Conservation (phyloP, 345 rosid genomes). For the Lagerstroemia speciosa region DNA sequence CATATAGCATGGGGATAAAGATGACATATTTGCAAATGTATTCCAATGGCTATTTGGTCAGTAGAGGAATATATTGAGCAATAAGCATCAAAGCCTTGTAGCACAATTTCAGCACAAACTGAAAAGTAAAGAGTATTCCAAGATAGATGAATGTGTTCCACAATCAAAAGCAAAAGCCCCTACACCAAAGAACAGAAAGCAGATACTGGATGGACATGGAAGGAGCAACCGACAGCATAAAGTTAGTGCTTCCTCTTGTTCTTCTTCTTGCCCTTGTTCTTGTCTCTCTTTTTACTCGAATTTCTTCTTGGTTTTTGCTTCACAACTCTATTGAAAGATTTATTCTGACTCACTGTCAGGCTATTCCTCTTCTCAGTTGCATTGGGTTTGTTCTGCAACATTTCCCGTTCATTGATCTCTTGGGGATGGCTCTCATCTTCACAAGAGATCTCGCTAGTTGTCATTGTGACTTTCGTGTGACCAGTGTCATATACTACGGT, state of each 20-base stretch:
- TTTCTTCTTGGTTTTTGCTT: conserved; percentile 36
- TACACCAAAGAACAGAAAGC: too few relatives aligned
- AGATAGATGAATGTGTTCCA: too few relatives aligned
- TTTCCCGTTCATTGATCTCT: conserved; percentile 15
- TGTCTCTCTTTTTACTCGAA: conserved; percentile 40
- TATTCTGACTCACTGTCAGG: conserved; percentile 37
- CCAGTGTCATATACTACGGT: conserved; percentile 52
- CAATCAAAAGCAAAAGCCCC: too few relatives aligned
- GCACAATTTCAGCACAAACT: too few relatives aligned
- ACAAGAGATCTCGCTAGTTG: conserved; percentile 53
- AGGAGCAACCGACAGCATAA: too few relatives aligned
- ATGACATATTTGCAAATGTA: too few relatives aligned
- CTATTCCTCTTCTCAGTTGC: conserved; percentile 28
- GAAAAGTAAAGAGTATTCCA: too few relatives aligned
- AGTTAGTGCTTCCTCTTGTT: conserved; percentile 21
- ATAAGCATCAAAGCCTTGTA: too few relatives aligned
- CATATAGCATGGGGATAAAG: too few relatives aligned
- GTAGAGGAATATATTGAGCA: too few relatives aligned
- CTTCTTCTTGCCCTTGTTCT: conserved; percentile 38
- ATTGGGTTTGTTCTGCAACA: conserved; percentile 14
- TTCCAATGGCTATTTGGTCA: too few relatives aligned
- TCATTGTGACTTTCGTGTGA: conserved; percentile 63
- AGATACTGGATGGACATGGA: too few relatives aligned
- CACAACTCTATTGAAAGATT: conserved; percentile 40
- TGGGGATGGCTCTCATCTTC: conserved; percentile 32